Base-by-base conservation (phyloP, 352 stramenopile genomes). In the Pelagophyceae sp. region DNA sequence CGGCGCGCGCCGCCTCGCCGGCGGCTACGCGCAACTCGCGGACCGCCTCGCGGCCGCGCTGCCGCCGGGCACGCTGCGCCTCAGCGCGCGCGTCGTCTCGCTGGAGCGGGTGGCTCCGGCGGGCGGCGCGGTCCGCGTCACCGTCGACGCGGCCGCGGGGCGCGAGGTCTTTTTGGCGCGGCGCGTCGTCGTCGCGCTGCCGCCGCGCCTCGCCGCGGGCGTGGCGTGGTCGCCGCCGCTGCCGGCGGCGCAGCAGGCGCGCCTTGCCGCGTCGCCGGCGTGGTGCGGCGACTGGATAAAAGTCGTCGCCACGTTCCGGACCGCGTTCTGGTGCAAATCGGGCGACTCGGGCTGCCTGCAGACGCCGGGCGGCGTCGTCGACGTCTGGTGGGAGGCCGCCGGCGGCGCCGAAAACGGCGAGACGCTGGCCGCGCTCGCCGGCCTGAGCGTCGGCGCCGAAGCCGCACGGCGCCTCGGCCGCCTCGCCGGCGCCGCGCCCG, bases 231-330 rank as follows among this genome's bases (percentile, higher is more conserved):
- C 15, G 27, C 60, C 60, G 11, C 11, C 60, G 25, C 60, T 67
- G 5, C 31, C 60, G 11, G 27, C 15, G 60, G 60, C 15, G 11
- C 60, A 35, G 31, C 5, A 32, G 11, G 31, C 60, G 5, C 15
- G 31, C 11, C 5, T 31, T 11, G 11, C 5, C 11, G 60, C 60
- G 60, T 32, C 60, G 60, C 11, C 60, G 60, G 31, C 60, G 11
- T 67, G 60, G 60, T 67, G 60, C 60, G 60, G 60, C 11, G 60
- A 67, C 60, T 67, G 60, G 60, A 27, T 67, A 11, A 67, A 67
- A 27, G 60, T 67, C 11, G 60, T 35, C 25, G 11, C 27, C 25
- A 31, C 11, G 25, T 67, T 15, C 60, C 31, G 25, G 25, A 17
- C 25, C 11, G 11, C 60, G 11, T 67, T 67, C 60, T 67, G 60